Percentiles rank a stretch among this genome's conserved stretches.
phyloP scores from a whole-genome alignment of 1,284 basidiomycete species.

The Phaffia rhodozyma region DNA sequence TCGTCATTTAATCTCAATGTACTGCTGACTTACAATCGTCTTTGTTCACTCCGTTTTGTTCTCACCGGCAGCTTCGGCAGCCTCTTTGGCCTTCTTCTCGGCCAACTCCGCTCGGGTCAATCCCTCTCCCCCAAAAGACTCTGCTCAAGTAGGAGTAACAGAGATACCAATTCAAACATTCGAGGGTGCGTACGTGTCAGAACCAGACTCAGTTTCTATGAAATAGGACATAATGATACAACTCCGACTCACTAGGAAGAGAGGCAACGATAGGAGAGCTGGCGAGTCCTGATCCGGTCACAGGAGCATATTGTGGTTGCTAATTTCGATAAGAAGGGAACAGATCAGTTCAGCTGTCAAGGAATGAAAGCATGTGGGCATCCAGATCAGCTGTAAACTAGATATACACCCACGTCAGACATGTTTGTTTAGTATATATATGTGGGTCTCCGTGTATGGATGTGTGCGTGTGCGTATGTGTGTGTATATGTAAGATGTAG shows the following conservation, averaged over 20 bases:
- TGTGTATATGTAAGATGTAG: not conserved
- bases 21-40: not conserved
- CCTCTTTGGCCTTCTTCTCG: constrained; percentile 19
- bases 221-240: too few relatives aligned
- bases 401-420: constrained; percentile 3
- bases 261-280: constrained; percentile 20
- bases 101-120: constrained; percentile 22
- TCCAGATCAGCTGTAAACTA: not conserved
- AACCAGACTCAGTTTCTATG: too few relatives aligned
- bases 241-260: constrained; percentile 17
- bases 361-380: not conserved
- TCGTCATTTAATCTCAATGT: not conserved
- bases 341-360: not conserved
- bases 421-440: not conserved
- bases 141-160: not conserved
- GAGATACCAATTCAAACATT: too few relatives aligned
- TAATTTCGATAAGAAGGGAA: not conserved
- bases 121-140: constrained; percentile 17
- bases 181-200: too few relatives aligned
- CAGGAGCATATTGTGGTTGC: not conserved
- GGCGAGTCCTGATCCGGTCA: constrained; percentile 20
- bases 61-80: constrained; percentile 8
- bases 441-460: not conserved
- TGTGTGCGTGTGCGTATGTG: not conserved
- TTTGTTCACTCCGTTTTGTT: not conserved